Evolutionary conservation across 306 rosid species (phyloP).

Genomic region (Medicago arabica): DNA sequence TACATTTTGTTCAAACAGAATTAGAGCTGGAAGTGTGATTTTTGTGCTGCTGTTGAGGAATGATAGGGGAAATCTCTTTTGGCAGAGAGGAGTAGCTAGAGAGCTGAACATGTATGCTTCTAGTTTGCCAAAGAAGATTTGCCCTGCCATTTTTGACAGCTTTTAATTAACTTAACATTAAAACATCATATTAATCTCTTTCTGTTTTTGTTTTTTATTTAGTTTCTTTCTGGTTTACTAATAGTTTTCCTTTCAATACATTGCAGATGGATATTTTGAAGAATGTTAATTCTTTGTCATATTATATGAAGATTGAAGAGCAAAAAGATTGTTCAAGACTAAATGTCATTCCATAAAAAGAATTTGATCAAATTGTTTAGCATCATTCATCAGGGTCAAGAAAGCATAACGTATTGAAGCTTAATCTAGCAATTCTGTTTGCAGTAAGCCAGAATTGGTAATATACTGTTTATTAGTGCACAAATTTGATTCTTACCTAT

Average conservation of each 20-base stretch:
- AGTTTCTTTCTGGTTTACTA: slow-evolving; percentile 21
- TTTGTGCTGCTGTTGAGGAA: slow-evolving; percentile 56
- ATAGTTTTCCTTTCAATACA: slow-evolving; percentile 19
- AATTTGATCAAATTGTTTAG: too few species aligned
- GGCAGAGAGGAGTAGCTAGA: slow-evolving; percentile 54
- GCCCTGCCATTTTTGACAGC: slow-evolving; percentile 77
- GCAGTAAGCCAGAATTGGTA: not conserved
- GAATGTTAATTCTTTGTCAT: slow-evolving; percentile 2
- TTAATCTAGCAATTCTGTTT: slow-evolving; percentile 22
- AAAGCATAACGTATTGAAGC: not conserved
- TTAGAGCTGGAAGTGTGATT: slow-evolving; percentile 18
- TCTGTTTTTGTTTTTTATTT: not conserved
- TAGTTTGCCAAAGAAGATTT: slow-evolving; percentile 90
- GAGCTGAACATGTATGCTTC: slow-evolving; percentile 40
- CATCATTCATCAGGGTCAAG: too few species aligned
- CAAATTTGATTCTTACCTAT: not conserved
- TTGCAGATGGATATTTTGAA: slow-evolving; percentile 22
- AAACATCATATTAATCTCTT: not conserved
- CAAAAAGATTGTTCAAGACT: slow-evolving; percentile 12
- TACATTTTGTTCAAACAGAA: slow-evolving; percentile 32
- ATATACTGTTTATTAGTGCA: not conserved
- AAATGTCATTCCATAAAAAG: too few species aligned
- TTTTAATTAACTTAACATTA: not conserved
- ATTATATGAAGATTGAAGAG: not conserved
- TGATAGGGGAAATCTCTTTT: slow-evolving; percentile 73